Conservation (phyloP, 257 asterid genomes). For the Nemophila menziesii region DNA sequence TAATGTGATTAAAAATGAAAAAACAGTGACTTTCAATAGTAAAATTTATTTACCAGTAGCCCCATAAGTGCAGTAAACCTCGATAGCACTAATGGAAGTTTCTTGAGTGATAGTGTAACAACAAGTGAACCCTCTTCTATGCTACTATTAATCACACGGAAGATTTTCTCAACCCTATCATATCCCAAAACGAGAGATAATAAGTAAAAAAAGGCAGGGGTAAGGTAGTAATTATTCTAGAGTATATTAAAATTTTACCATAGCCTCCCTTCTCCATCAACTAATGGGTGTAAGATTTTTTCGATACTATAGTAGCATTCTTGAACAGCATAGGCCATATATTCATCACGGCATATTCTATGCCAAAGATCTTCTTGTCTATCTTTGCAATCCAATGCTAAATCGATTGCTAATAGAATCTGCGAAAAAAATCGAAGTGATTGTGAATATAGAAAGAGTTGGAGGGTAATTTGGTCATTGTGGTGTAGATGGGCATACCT, state of each 20-base stretch:
- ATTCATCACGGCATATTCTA: slow-evolving; percentile 84
- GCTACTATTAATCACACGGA: slow-evolving; percentile 82
- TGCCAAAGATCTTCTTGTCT: slow-evolving; percentile 82
- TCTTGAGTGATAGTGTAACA: slow-evolving; percentile 55
- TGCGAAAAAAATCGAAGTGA: slow-evolving; percentile 21
- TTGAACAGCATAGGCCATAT: slow-evolving; percentile 96
- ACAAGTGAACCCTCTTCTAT: slow-evolving; percentile 76
- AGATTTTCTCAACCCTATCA: slow-evolving; percentile 89
- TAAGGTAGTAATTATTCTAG: slow-evolving; percentile 4
- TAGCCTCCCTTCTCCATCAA: slow-evolving; percentile 92
- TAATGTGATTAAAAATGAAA: not conserved
- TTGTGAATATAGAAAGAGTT: slow-evolving; percentile 8
- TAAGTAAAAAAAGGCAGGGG: not conserved
- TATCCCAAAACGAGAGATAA: slow-evolving; percentile 4
- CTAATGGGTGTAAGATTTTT: slow-evolving; percentile 73
- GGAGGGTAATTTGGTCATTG: not conserved
- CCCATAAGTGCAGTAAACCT: slow-evolving; percentile 95
- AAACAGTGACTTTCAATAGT: not conserved
- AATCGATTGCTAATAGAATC: slow-evolving; percentile 91
- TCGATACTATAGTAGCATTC: slow-evolving; percentile 90
- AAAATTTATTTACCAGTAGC: slow-evolving; percentile 53
- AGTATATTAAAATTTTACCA: slow-evolving; percentile 35
- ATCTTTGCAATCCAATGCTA: slow-evolving; percentile 96
- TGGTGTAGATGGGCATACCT: slow-evolving; percentile 35
- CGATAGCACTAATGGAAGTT: slow-evolving; percentile 70